Evolutionary conservation across 495 filamentous ascomycete genomes (phyloP), one percentile per base, ranked within the genome.

Genomic region (Neurospora sp.): DNA sequence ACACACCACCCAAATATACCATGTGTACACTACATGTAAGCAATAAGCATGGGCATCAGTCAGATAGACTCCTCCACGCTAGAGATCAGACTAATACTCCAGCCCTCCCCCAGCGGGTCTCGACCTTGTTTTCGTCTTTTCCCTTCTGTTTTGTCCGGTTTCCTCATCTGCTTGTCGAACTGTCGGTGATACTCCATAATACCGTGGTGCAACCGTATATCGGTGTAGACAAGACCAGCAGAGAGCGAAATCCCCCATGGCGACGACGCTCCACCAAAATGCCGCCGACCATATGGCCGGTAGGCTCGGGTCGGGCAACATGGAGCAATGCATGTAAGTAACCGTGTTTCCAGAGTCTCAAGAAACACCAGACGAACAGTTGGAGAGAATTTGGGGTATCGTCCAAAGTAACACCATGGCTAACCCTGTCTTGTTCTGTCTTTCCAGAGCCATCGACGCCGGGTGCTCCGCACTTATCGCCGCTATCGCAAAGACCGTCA

Each of bases 401-500:
- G 14, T 65, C 53, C 53, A 7, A 65, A 65, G 53, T 5, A 0
- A 22, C n/a, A 20, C 16, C 39, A 69, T 53, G 69, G 10, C 47
- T 65, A 39, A 27, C 38, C 22, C n/a, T 40, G 20, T 70, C 40
- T 59, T 59, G 12, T 65, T 61, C 10, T 18, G 10, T 35, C 35
- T 70, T 70, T 2, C 76, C 76, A 83, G 82, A 73, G 82, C 83
- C 59, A 83, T 86, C 65, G 79, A 80, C 53, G 79, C 79, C 27
- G 77, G 77, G 18, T 87, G 85, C 75, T 80, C 80, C 59, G 78
- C 79, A 8, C 80, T 83, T 7, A 75, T 79, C 71, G 77, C 75
- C 70, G 77, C 80, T 68, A 82, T 84, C 42, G 71, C 77, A 40
- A 79, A 78, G 22, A 79, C 81, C 31, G 73, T 74, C 71, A 68